Base-by-base conservation (phyloP, 1,284 basidiomycete genomes). In the Heterobasidion occidentale region DNA sequence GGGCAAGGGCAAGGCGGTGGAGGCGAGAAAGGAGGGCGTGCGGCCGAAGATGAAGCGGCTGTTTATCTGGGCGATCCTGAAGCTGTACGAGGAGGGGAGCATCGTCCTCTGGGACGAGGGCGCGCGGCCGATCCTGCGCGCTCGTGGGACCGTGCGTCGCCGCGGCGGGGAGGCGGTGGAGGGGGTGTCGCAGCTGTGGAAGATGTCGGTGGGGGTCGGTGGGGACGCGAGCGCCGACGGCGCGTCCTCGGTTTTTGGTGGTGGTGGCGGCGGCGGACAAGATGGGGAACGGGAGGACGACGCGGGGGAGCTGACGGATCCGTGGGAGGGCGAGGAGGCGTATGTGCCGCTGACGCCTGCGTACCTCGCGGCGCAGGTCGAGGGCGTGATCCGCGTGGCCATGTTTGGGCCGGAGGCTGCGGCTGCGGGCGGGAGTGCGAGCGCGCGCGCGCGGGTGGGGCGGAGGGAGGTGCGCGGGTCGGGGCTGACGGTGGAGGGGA, bases 31-130 rank as follows among this genome's bases (percentile, higher is more conserved):
- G 51, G 56, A 36, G 44, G 55, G 55, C 5, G 55, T 61, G 17
- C 38, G 15, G 14, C 60, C 59, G 34, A 83, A 82, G 67, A 77
- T 80, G 67, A 87, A 86, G 62, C 75, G 83, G 11, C 72, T 90
- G 2, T 90, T 87, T 66, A 67, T 70, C 19, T 79, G 76, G 70
- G 81, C 83, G 0, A 72, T 89, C 54, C 69, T 79, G n/a, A 77
- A 82, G 63, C 70, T 90, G 17, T 74, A 80, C 55, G 72, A 78
- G 54, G 87, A 88, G 56, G 88, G 88, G 9, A 80, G 77, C 59
- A 81, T 89, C 55, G 72, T 88, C 0, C 65, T 87, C 2, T 87
- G 84, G 81, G 79, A 85, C 56, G 84, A 84, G 0, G 78, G 80
- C 3, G 69, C 72, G 7, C 70, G 73, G 36, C 63, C 62, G 11